These are phyloP conservation scores for Ophiorrhiza pumila DNA, from an alignment of 257 asterid genomes.

Conservation along the genomic window DNA sequence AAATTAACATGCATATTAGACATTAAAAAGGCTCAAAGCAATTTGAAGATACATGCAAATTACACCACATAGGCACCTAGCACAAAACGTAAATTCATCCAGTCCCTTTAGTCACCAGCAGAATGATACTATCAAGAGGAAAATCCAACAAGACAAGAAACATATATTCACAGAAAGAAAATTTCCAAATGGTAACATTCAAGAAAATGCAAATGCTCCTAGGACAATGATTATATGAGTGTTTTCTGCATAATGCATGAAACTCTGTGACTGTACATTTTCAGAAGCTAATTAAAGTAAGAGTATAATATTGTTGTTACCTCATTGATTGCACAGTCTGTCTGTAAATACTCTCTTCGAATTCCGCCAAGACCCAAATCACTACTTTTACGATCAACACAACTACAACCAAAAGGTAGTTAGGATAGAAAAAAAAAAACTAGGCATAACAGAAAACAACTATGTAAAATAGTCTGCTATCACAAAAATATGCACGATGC, in stretches of 20 bases:
- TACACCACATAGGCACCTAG: not conserved
- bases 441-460: constrained; percentile 3
- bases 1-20: not conserved
- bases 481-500: not conserved
- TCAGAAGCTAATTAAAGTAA: constrained; percentile 4
- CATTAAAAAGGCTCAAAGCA: not conserved
- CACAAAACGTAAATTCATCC: not conserved
- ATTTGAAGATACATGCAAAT: not conserved
- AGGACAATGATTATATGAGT: not conserved
- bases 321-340: constrained; percentile 85
- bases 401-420: constrained; percentile 38
- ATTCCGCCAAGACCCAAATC: constrained; percentile 93
- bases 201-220: not conserved
- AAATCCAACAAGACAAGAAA: not conserved
- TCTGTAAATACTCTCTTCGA: constrained; percentile 82
- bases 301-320: constrained; percentile 31
- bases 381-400: constrained; percentile 91
- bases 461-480: not conserved
- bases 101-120: not conserved
- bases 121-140: not conserved
- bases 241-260: not conserved
- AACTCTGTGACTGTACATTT: not conserved
- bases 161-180: not conserved
- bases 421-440: constrained; percentile 14
- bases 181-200: not conserved